Base-by-base conservation (phyloP, 768 basidiomycete species). In the Serendipita vermifera region DNA sequence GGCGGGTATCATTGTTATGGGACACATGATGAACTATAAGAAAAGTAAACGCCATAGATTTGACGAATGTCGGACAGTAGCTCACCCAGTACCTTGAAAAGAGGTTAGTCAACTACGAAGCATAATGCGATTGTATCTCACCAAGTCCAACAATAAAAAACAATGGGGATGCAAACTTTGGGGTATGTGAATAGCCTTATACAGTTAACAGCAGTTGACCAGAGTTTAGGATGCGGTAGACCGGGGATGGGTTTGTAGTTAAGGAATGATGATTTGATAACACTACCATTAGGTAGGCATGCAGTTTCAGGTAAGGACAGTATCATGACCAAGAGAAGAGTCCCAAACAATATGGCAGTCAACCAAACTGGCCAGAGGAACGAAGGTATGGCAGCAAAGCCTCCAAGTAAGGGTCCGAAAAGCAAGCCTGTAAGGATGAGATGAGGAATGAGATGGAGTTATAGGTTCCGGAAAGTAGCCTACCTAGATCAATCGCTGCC, bases 71-170 rank as follows among this genome's bases (percentile, higher is more conserved):
- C 11, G 1, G 38, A 38, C 11, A 9, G 7, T 24, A 32, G 39
- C 59, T 3, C 31, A 60, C 59, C 59, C 57, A 60, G 22, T 60
- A 60, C 46, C 46, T 51, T 4, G 9, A 22, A 31, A 22, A 9
- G 22, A 20, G 5, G 17, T 51, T 15, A 51, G 46, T 26, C 5
- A 51, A 5, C 15, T 5, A 29, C 24, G 22, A 27, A 51, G 24
- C n/a, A 7, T 51, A 7, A 26, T n/a, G 5, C 17, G 29, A 43
- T 14, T 15, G 46, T 5, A 9, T 27, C 46, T 26, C 7, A 51
- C 59, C 59, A 60, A n/a, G 59, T 43, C 59, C 59, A 60, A 31
- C 59, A 59, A 53, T 59, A 60, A 26, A 60, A 60, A n/a, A 60
- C 46, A 27, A 60, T 55, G 24, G 58, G 38, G 17, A 60, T 40